Evolutionary conservation across 805 yeast species (phyloP), one percentile per base, ranked within the genome.

Genomic region (Ogataea thermomethanolica): DNA sequence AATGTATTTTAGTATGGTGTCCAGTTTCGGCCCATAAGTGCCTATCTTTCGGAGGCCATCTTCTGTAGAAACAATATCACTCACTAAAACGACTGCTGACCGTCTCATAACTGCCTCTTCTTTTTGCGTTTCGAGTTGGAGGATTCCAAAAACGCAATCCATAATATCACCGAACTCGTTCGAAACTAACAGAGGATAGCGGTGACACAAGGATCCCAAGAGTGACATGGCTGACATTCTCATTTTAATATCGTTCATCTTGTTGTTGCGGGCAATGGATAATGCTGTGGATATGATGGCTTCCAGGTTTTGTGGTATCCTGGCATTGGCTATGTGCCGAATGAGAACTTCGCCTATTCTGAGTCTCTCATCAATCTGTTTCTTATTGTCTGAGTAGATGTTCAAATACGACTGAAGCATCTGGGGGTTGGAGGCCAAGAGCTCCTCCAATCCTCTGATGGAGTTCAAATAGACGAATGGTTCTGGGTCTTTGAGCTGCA

Each of bases 191-290:
- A 62, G 38, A 1, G 89, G 81, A 44, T 79, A 78, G 1, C 65
- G 65, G 46, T 76, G 75, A 52, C 89, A 75, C 26, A 84, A 66
- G 5, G 74, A 65, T 22, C 97, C 96, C n/a, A 91, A 58, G 10
- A 93, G 60, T 0, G 96, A 85, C 78, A 90, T 74, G 0, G 96
- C 76, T 2, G 97, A 90, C 84, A 88, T 81, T 49, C 97, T 69
- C 28, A 89, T 48, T 28, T 81, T 71, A 43, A 71, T 66, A 47
- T 88, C 95, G 10, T 55, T 25, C 8, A 28, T 24, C 3, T 28
- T 39, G 7, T 35, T 34, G 5, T 43, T 39, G 26, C 55, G 41
- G 3, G 60, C 47, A 15, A 60, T 54, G 1, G 49, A 30, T 2
- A 84, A 53, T 22, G 78, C 69, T 0, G 69, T 52, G 4, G 62